Percentiles rank a stretch among this genome's conserved stretches.
These are phyloP conservation scores for Verticillium zaregamsianum DNA, from an alignment of 2,329 filamentous ascomycete genomes.

Conservation along the genomic window DNA sequence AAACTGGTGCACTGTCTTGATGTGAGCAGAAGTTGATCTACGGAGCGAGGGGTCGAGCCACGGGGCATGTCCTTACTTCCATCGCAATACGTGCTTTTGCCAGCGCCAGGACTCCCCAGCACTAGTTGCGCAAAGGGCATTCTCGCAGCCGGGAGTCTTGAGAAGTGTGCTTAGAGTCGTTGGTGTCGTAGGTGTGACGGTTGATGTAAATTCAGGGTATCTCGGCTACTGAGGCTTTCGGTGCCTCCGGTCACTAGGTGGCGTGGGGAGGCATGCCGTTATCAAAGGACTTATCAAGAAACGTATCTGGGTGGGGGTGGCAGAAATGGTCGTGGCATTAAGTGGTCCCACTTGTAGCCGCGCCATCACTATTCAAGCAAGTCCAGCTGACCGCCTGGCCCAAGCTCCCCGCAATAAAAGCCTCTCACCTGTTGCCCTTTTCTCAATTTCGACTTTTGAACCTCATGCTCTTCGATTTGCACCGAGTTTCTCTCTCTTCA, in stretches of 20 bases:
- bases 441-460: no score
- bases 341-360: not conserved
- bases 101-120: constrained; percentile 88
- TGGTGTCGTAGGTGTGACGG: no score
- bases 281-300: not conserved
- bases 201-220: not conserved
- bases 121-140: constrained; percentile 74
- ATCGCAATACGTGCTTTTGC: constrained; percentile 98
- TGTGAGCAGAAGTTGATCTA: not conserved
- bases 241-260: not conserved
- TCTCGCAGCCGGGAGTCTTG: not conserved
- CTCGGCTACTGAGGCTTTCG: not conserved
- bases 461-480: not conserved
- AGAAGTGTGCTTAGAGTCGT: not conserved
- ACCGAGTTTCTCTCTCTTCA: not conserved
- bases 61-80: constrained; percentile 59
- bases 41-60: not conserved
- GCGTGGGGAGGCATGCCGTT: not conserved
- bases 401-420: not conserved
- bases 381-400: not conserved
- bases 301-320: not conserved
- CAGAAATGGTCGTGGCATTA: not conserved
- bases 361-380: not conserved
- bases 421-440: not conserved
- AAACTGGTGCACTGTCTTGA: constrained; percentile 79